A percentile compares a stretch with the other conserved stretches of the same genome.
Conservation (phyloP, 768 basidiomycete genomes). For the Lentinula detonsa region DNA sequence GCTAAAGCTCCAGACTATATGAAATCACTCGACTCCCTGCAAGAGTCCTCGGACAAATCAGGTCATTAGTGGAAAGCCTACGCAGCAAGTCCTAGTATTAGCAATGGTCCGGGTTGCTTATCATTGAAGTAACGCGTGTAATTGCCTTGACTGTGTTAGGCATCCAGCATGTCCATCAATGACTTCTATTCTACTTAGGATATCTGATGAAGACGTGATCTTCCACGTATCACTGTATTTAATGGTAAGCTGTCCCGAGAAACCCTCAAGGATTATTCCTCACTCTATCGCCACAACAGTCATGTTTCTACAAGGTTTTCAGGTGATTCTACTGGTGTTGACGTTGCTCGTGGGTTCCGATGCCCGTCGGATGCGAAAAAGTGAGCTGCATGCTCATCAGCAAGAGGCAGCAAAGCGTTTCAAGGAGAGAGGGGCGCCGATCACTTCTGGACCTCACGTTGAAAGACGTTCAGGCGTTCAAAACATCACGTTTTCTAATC, state of each 20-base stretch:
- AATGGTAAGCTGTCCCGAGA: neutral
- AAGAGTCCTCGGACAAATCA: neutral
- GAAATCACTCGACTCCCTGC: neutral
- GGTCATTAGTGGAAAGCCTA: neutral
- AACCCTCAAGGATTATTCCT: neutral
- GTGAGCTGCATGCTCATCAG: conserved; percentile 21
- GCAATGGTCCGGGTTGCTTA: neutral
- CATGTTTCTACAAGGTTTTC: neutral
- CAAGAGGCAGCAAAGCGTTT: conserved; percentile 24
- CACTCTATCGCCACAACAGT: neutral
- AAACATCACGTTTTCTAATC: conserved; percentile 69
- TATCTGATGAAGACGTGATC: neutral
- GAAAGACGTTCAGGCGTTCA: conserved; percentile 24
- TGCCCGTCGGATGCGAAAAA: conserved; percentile 21
- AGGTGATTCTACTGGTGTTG: neutral
- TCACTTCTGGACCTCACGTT: neutral
- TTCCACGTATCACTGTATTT: neutral
- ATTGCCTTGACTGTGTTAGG: neutral
- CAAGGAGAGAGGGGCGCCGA: neutral
- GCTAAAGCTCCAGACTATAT: neutral
- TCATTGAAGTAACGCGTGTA: neutral
- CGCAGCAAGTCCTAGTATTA: neutral
- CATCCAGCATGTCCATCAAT: neutral
- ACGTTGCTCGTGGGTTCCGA: neutral
- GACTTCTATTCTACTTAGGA: neutral